These are phyloP conservation scores for Heterobasidion parviporum DNA, from an alignment of 1,284 basidiomycete genomes.

Conservation along the genomic window DNA sequence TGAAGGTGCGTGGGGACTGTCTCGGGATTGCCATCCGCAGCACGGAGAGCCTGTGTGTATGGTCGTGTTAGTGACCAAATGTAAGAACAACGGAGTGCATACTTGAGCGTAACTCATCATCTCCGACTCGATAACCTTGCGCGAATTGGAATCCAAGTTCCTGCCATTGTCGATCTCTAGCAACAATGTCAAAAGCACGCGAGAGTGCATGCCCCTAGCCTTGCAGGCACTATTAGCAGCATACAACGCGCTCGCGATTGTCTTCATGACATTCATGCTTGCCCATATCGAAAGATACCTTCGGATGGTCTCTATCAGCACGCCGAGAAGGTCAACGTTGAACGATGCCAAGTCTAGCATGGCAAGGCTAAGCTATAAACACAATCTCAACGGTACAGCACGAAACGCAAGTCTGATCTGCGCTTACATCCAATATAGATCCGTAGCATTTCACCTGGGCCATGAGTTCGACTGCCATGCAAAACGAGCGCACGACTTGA, in stretches of 20 bases:
- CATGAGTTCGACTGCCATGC: constrained; percentile 51
- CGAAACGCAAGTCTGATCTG: neutral
- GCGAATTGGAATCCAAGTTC: constrained; percentile 43
- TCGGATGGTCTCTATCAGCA: constrained; percentile 57
- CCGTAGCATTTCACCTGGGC: constrained; percentile 54
- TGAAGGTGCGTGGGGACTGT: constrained; percentile 52
- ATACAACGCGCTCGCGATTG: constrained; percentile 52
- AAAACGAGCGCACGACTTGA: constrained; percentile 42
- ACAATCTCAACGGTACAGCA: neutral
- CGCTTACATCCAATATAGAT: constrained; percentile 55
- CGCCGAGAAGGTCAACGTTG: constrained; percentile 43
- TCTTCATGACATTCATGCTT: constrained; percentile 57
- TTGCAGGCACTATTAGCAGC: constrained; percentile 56
- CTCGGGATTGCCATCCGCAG: constrained; percentile 35
- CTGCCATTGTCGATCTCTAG: constrained; percentile 54
- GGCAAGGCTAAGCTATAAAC: constrained; percentile 46
- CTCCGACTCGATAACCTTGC: constrained; percentile 52
- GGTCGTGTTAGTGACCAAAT: neutral
- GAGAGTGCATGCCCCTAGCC: constrained; percentile 51
- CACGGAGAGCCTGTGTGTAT: constrained; percentile 32
- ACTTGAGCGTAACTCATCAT: constrained; percentile 53
- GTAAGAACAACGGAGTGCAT: constrained; percentile 13
- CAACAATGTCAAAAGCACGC: constrained; percentile 50
- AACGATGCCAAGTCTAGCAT: constrained; percentile 40
- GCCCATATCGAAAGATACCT: constrained; percentile 66